These are phyloP conservation scores for Aspergillus homomorphus DNA, from an alignment of 495 filamentous ascomycete species.

Conservation along the genomic window DNA sequence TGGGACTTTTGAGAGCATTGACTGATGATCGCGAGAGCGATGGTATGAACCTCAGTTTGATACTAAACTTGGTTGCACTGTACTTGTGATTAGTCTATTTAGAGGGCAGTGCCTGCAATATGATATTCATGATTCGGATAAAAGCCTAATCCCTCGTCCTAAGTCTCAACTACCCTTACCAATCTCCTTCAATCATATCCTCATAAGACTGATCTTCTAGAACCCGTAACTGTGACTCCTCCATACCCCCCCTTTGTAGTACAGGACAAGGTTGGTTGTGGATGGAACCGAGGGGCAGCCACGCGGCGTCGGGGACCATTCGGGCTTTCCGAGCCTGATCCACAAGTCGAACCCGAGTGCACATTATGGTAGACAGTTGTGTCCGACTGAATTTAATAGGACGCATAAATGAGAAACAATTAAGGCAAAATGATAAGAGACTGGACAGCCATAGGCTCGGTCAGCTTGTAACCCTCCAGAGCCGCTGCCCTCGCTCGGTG, in stretches of 20 bases:
- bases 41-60: too few species aligned
- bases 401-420: too few species aligned
- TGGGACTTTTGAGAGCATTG: too few species aligned
- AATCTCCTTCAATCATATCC: too few species aligned
- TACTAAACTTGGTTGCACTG: background rate
- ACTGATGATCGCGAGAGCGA: background rate
- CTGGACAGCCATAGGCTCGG: background rate
- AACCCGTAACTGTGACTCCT: background rate
- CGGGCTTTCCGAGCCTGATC: background rate
- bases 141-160: background rate
- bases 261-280: background rate
- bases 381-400: too few species aligned
- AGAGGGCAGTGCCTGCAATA: background rate
- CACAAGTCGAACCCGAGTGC: background rate
- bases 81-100: background rate
- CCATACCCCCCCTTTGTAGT: too few species aligned
- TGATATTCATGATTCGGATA: background rate
- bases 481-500: too few species aligned
- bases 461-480: background rate
- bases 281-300: background rate
- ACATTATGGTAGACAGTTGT: background rate
- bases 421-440: background rate
- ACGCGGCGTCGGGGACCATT: background rate
- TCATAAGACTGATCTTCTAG: too few species aligned
- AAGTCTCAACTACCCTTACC: background rate